A percentile compares a stretch with the other conserved stretches of the same genome.
phyloP scores from a whole-genome alignment of 805 yeast species.

The Ogataea nonfermentans region DNA sequence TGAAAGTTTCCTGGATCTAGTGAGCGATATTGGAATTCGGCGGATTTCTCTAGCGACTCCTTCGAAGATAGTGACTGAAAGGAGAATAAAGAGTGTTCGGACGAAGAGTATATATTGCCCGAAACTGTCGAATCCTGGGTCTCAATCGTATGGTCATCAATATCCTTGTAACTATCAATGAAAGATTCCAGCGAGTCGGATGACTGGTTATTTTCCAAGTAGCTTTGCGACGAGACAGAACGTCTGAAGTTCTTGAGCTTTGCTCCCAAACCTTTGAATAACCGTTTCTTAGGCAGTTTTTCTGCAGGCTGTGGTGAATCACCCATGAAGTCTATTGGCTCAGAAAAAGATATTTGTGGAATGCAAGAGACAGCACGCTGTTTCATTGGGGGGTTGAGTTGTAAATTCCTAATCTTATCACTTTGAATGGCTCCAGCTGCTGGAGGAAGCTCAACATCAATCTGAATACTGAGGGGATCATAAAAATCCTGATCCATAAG shows the following conservation, averaged over 20 bases:
- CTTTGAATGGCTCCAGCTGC: not conserved
- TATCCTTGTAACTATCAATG: constrained; percentile 15
- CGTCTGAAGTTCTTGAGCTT: constrained; percentile 1
- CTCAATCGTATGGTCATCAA: not conserved
- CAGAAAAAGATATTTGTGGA: not conserved
- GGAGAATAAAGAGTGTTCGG: constrained; percentile 20
- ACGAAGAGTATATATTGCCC: constrained; percentile 3
- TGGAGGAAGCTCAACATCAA: constrained; percentile 14
- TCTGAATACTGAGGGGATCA: constrained; percentile 12
- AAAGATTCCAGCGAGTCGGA: constrained; percentile 14
- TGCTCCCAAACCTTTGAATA: constrained; percentile 5
- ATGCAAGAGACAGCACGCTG: constrained; percentile 2
- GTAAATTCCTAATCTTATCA: not conserved
- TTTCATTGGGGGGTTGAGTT: constrained; percentile 1
- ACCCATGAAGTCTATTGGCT: no score
- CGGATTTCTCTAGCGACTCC: constrained; percentile 1
- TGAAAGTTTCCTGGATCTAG: not conserved
- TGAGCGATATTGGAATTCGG: not conserved
- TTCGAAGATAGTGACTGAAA: constrained; percentile 9
- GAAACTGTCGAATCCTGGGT: constrained; percentile 1
- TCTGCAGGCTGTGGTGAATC: no score
- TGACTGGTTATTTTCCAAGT: constrained; percentile 6
- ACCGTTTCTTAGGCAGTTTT: not conserved
- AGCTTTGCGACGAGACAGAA: constrained; percentile 5
- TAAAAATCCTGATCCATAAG: constrained; percentile 23